These are phyloP conservation scores for Botrytis deweyae DNA, from an alignment of 2,329 filamentous ascomycete genomes.

Conservation along the genomic window DNA sequence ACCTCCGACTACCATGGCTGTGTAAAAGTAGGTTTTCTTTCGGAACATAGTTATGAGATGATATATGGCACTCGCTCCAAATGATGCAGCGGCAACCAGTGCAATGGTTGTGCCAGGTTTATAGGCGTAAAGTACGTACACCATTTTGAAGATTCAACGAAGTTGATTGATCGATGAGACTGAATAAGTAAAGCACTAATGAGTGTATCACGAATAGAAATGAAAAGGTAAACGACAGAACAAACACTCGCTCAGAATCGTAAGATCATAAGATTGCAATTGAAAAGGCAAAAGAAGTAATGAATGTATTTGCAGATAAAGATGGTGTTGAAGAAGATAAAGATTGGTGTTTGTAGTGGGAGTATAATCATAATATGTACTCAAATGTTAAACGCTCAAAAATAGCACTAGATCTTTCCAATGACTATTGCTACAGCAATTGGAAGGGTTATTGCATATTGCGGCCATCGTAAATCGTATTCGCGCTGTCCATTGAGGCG, in stretches of 20 bases:
- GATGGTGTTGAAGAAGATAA: not conserved
- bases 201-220: not conserved
- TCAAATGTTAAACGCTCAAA: not conserved
- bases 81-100: not conserved
- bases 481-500: not conserved
- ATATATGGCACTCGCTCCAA: not conserved
- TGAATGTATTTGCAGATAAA: not conserved
- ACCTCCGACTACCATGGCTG: not conserved
- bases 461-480: not conserved
- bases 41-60: not conserved
- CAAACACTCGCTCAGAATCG: not conserved
- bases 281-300: not conserved
- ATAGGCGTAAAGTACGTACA: not conserved
- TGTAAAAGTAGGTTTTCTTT: conserved; percentile 7
- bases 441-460: too few relatives aligned
- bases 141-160: not conserved
- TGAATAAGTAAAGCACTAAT: not conserved
- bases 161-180: not conserved
- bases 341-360: not conserved
- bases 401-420: not conserved
- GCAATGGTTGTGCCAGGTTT: not conserved
- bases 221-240: not conserved
- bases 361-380: not conserved
- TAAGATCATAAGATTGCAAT: not conserved
- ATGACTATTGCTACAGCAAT: not conserved